Percentiles rank a stretch among this genome's conserved stretches.
Conservation (phyloP, 1,139 yeast species). For the Hyphopichia buzzinii region DNA sequence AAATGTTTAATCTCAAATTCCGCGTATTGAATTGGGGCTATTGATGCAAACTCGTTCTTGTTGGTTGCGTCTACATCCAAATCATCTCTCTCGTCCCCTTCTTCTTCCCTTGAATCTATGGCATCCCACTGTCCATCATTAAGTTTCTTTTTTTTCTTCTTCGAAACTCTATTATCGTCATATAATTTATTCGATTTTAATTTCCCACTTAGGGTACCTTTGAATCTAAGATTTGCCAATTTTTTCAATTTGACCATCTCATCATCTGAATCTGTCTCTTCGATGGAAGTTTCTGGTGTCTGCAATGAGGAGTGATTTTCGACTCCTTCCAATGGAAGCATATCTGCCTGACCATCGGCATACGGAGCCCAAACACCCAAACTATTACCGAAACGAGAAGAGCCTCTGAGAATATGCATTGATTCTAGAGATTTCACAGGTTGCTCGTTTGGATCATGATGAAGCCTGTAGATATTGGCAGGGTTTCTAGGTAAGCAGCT, state of each 20-base stretch:
- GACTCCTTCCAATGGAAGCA: constrained; percentile 52
- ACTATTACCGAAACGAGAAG: constrained; percentile 56
- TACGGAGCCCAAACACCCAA: constrained; percentile 71
- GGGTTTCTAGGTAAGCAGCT: constrained; percentile 45
- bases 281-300: constrained; percentile 3
- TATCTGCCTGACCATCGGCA: constrained; percentile 64
- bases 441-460: constrained; percentile 29
- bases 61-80: constrained; percentile 20
- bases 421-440: constrained; percentile 56
- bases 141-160: constrained; percentile 9
- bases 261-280: constrained; percentile 10
- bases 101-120: constrained; percentile 11
- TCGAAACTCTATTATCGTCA: constrained; percentile 26
- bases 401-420: constrained; percentile 57
- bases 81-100: constrained; percentile 14
- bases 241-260: constrained; percentile 22
- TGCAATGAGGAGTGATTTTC: constrained; percentile 25
- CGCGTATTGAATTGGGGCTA: constrained; percentile 54
- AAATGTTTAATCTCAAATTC: constrained; percentile 41
- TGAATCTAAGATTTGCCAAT: constrained; percentile 54
- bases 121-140: constrained; percentile 13
- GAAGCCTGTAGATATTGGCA: constrained; percentile 25
- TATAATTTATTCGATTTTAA: constrained; percentile 31
- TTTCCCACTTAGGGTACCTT: constrained; percentile 44
- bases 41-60: constrained; percentile 40